phyloP scores from a whole-genome alignment of 2,329 filamentous ascomycete genomes.

The Sclerotinia nivalis region DNA sequence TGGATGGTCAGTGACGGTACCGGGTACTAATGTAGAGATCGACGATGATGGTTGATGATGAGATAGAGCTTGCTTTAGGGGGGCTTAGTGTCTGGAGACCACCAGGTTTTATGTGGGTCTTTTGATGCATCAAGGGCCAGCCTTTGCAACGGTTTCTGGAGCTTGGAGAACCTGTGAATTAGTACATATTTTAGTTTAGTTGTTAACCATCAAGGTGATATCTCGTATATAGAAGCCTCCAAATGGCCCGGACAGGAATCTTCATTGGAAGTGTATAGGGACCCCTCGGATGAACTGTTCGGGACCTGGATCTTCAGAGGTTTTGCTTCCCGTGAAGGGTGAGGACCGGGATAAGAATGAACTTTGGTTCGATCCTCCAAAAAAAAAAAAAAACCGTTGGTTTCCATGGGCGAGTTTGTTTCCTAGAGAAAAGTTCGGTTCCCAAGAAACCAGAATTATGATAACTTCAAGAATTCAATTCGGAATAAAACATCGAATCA shows the following conservation, averaged over 20 bases:
- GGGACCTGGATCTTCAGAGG: background rate
- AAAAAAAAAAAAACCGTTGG: background rate
- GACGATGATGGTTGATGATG: background rate
- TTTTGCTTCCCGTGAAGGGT: background rate
- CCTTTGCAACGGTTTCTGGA: background rate
- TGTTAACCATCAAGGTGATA: background rate
- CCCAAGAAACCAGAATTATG: background rate
- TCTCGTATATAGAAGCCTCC: background rate
- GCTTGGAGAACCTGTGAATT: background rate
- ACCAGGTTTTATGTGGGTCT: background rate
- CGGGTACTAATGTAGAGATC: background rate
- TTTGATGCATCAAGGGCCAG: background rate
- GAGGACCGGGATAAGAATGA: background rate
- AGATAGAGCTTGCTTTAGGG: background rate
- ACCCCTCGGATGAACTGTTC: background rate
- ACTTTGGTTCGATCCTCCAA: background rate
- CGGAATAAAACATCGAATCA: background rate
- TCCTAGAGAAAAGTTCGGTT: background rate
- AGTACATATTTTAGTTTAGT: background rate
- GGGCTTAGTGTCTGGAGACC: background rate
- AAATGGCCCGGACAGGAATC: background rate
- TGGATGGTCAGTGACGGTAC: no score
- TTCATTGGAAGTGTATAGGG: background rate
- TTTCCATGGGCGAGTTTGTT: background rate
- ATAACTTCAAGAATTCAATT: background rate